Percentiles rank a stretch among this genome's conserved stretches.
These are phyloP conservation scores for Fomitopsis serialis DNA, from an alignment of 768 basidiomycete genomes.

Conservation along the genomic window DNA sequence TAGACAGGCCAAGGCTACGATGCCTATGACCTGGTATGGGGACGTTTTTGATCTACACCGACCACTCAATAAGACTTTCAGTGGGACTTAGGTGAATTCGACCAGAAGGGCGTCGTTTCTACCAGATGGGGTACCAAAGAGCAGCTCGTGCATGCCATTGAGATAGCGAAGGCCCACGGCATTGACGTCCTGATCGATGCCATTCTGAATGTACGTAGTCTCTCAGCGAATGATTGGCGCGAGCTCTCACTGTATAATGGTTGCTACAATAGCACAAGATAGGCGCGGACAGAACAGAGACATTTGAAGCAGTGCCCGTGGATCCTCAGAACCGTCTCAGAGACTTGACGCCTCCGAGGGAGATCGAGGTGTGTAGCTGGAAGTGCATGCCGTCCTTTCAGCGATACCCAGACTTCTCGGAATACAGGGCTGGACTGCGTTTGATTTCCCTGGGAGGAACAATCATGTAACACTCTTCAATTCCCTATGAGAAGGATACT, in stretches of 20 bases:
- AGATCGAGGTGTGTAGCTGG: conserved; percentile 72
- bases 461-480: conserved; percentile 47
- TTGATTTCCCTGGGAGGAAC: conserved; percentile 74
- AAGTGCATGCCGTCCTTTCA: conserved; percentile 36
- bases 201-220: conserved; percentile 67
- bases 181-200: conserved; percentile 82
- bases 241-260: too few relatives aligned
- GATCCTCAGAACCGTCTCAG: conserved; percentile 63
- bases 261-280: conserved; percentile 83
- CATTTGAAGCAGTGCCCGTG: conserved; percentile 64
- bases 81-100: conserved; percentile 88
- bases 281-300: conserved; percentile 76
- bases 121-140: conserved; percentile 90
- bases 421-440: conserved; percentile 77
- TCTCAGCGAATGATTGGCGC: background rate
- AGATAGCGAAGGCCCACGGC: conserved; percentile 58
- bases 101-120: conserved; percentile 61
- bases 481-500: conserved; percentile 8
- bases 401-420: background rate
- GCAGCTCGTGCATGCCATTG: conserved; percentile 67
- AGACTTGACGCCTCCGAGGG: conserved; percentile 47
- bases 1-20: conserved; percentile 78
- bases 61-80: conserved; percentile 21
- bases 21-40: conserved; percentile 73
- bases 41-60: background rate